These are phyloP conservation scores for Hortaea sp. DNA, from an alignment of 2,329 filamentous ascomycete genomes.

Conservation along the genomic window DNA sequence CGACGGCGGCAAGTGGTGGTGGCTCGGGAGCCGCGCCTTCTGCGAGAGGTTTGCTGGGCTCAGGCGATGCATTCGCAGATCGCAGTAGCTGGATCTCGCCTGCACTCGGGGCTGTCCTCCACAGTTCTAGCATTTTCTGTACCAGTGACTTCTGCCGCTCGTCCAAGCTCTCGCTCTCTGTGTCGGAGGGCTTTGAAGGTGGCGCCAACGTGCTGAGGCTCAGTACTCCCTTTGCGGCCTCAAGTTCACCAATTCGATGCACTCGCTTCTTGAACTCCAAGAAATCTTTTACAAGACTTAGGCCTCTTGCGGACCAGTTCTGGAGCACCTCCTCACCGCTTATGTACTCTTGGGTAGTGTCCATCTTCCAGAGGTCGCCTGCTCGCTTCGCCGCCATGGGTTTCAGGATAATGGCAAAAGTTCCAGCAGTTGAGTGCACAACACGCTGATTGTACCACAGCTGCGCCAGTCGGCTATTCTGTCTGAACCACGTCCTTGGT, in stretches of 20 bases:
- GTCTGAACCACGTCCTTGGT: slow-evolving; percentile 72
- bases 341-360: slow-evolving; percentile 87
- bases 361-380: slow-evolving; percentile 92
- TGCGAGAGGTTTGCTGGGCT: slow-evolving; percentile 29
- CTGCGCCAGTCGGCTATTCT: slow-evolving; percentile 75
- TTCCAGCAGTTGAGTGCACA: slow-evolving; percentile 74
- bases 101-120: slow-evolving; percentile 40
- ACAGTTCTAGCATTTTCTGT: slow-evolving; percentile 51
- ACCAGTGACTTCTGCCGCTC: slow-evolving; percentile 33
- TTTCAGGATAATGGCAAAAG: slow-evolving; percentile 78
- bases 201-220: slow-evolving; percentile 33
- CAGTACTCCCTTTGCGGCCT: slow-evolving; percentile 59
- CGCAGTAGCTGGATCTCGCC: slow-evolving; percentile 38
- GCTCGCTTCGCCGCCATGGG: slow-evolving; percentile 85
- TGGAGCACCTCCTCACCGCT: slow-evolving; percentile 85
- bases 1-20: slow-evolving; percentile 64
- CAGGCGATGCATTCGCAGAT: slow-evolving; percentile 55
- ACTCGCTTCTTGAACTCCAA: slow-evolving; percentile 65
- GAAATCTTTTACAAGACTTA: slow-evolving; percentile 84
- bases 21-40: slow-evolving; percentile 18
- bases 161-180: slow-evolving; percentile 10
- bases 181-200: slow-evolving; percentile 23
- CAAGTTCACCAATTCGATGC: slow-evolving; percentile 67
- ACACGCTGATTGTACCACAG: slow-evolving; percentile 79
- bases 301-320: slow-evolving; percentile 79